Evolutionary conservation across 2,329 filamentous ascomycete species (phyloP), one percentile per base, ranked within the genome.

Genomic region (Zasmidium angulare): DNA sequence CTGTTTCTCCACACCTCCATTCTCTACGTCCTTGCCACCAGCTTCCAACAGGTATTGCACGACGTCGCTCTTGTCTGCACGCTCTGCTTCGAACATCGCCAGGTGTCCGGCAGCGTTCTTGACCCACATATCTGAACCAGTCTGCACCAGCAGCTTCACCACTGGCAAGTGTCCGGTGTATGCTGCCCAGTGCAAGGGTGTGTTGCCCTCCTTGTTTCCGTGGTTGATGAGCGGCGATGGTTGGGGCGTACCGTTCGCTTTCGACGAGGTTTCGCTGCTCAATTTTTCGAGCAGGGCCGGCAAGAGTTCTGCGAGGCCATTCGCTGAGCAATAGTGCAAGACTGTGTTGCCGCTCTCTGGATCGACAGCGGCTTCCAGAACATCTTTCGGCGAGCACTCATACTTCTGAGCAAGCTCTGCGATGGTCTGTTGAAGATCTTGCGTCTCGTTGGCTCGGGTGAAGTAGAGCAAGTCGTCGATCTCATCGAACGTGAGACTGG

Each of bases 381-480:
- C 82, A 58, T 87, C 83, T n/a, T 84, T 81, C 1, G 82, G 74
- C 0, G 84, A 75, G 52, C 80, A 81, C 59, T 78, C 81, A 72
- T 91, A 86, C 58, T 87, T 83, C 65, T 82, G 77, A 26, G 86
- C 81, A 20, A 96, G 76, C 23, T 81, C 78, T 12, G 82, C 76
- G 53, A 96, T 80, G 62, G 78, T 80, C 46, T 77, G 71, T 49
- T 82, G 78, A 50, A 98, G 80, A 23, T 93, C 89, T 19, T 81
- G 77, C 58, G 86, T 79, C 64, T 97, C 93, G 64, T 91, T 91
- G 0, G 84, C 83, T 40, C 93, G 90, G 1, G 92, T 85, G 67
- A 91, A 86, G 79, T 96, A 97, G 66, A 98, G 85, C 65, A 98
- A 84, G 76, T 98, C 93, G 74, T 97, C 93, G 69, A 96, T 88